Percentiles rank a stretch among this genome's conserved stretches.
phyloP scores from a whole-genome alignment of 192 early-diverging fungal genomes.

The Backusella sp. region DNA sequence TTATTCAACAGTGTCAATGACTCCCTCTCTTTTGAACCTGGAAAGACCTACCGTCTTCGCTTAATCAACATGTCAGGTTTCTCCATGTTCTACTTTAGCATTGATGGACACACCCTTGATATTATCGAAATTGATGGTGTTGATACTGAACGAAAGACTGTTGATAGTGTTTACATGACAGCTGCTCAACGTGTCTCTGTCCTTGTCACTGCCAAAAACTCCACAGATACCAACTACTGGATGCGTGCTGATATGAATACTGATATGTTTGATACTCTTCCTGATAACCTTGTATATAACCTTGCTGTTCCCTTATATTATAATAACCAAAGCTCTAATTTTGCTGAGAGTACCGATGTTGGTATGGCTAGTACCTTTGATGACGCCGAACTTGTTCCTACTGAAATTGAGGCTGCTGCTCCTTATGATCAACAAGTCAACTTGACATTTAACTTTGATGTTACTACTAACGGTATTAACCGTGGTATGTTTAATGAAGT shows the following conservation, averaged over 20 bases:
- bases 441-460: conserved; percentile 62
- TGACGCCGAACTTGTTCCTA: conserved; percentile 56
- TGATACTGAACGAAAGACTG: conserved; percentile 54
- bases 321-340: conserved; percentile 27
- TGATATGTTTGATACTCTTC: conserved; percentile 72
- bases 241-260: conserved; percentile 76
- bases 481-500: conserved; percentile 81
- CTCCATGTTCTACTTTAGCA: conserved; percentile 60
- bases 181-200: conserved; percentile 82
- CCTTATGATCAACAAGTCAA: conserved; percentile 46
- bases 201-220: conserved; percentile 70
- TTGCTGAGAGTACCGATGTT: conserved; percentile 19
- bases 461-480: conserved; percentile 72
- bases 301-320: conserved; percentile 60
- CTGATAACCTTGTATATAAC: conserved; percentile 53
- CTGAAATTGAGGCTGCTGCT: conserved; percentile 40
- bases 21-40: conserved; percentile 52
- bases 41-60: conserved; percentile 77
- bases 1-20: conserved; percentile 47
- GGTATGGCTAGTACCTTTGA: conserved; percentile 50
- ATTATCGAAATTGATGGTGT: conserved; percentile 76
- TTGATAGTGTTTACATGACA: conserved; percentile 56
- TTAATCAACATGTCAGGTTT: conserved; percentile 75
- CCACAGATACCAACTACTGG: conserved; percentile 59
- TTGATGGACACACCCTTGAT: conserved; percentile 65